These are phyloP conservation scores for Phallus indusiatus DNA, from an alignment of 768 basidiomycete genomes.

Conservation along the genomic window DNA sequence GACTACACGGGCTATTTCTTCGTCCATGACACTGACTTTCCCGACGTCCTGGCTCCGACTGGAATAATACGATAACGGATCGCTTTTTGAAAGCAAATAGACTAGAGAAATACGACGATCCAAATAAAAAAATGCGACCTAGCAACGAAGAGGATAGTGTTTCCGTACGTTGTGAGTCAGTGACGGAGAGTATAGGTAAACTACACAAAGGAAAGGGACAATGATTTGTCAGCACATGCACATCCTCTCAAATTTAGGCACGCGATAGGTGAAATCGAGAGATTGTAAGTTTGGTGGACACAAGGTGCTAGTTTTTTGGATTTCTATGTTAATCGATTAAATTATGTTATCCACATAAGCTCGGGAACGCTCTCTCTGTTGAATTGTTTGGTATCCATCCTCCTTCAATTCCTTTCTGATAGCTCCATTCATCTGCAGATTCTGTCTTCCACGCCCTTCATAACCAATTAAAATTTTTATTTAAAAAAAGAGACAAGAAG, in stretches of 20 bases:
- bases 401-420: constrained; percentile 59
- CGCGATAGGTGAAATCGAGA: background rate
- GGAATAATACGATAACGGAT: background rate
- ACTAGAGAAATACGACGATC: background rate
- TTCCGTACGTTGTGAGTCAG: background rate
- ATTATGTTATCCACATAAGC: constrained; percentile 39
- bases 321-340: background rate
- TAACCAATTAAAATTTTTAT: background rate
- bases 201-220: background rate
- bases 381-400: constrained; percentile 74
- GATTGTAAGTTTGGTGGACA: background rate
- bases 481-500: background rate
- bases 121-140: background rate
- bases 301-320: background rate
- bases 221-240: background rate
- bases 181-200: background rate
- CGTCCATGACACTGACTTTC: constrained; percentile 42
- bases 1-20: constrained; percentile 64
- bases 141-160: background rate
- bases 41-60: background rate
- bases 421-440: constrained; percentile 68
- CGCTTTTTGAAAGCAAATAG: background rate
- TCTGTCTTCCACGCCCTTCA: constrained; percentile 65
- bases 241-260: background rate
- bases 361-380: constrained; percentile 52